Base-by-base conservation (phyloP, 2,329 filamentous ascomycete genomes). In the Metarhizium album region DNA sequence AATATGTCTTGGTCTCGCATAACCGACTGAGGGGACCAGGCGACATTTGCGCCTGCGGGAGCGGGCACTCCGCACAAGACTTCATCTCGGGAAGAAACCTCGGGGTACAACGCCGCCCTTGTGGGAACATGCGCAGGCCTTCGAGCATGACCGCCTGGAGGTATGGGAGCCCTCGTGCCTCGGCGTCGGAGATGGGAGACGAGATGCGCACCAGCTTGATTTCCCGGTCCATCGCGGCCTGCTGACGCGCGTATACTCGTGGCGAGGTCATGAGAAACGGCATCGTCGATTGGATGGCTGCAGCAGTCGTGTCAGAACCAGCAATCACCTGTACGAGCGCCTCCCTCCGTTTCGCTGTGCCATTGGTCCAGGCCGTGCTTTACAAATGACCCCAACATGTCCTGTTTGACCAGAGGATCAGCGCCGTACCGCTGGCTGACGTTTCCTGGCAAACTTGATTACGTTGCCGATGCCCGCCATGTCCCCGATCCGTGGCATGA, bases 231-330 rank as follows among this genome's bases (percentile, higher is more conserved):
- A 64, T 59, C 46, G 58, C 57, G 42, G 18, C 52, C 13, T 71
- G 69, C 1, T 80, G 62, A 65, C 68, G 69, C 3, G 55, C 49
- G 51, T 72, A 70, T 0, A 74, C 68, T 3, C 62, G 63, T 0
- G 74, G 73, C 31, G 68, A 71, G 16, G 69, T 74, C 40, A 72
- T 67, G 51, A 79, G 59, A 59, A 73, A 69, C 29, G 79, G 69
- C 42, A 79, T 47, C 4, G 70, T 74, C 27, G 70, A 64, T 4
- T 76, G 71, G 18, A 80, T 67, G 2, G 71, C 69, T 0, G 72
- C 75, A 1, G 77, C 74, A 0, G 56, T 61, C 46, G 66, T 67
- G 42, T 53, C 52, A 8, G 52, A 53, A 0, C 52, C 52, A 35
- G 49, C 52, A n/a, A 53, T 43, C 4, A 48, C 22, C 33, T 46